phyloP scores from a whole-genome alignment of 1,284 basidiomycete species.

The Cryptococcus hybrid region DNA sequence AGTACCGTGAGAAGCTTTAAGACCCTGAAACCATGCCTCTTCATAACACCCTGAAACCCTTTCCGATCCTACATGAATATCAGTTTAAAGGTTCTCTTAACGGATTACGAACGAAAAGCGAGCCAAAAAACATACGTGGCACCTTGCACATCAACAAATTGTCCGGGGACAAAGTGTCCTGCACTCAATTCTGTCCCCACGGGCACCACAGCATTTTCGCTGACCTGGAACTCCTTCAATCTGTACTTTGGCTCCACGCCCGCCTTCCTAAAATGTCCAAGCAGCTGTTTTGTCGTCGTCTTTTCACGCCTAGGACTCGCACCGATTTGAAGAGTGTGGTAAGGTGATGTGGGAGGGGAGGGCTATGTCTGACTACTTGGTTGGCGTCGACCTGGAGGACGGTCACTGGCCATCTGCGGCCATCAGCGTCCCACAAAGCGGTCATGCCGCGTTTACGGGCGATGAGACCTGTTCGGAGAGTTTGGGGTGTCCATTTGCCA shows the following conservation, averaged over 20 bases:
- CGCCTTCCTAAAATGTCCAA: slow-evolving; percentile 83
- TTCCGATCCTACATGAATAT: slow-evolving; percentile 70
- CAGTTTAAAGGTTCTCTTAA: not conserved
- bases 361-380: slow-evolving; percentile 49
- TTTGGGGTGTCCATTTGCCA: slow-evolving; percentile 72
- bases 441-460: slow-evolving; percentile 97
- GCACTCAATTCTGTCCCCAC: slow-evolving; percentile 88
- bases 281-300: slow-evolving; percentile 69
- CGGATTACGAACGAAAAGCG: not conserved
- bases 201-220: slow-evolving; percentile 82
- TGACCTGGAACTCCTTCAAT: slow-evolving; percentile 86
- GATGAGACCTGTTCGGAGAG: slow-evolving; percentile 89
- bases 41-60: slow-evolving; percentile 99
- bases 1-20: slow-evolving; percentile 93
- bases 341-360: slow-evolving; percentile 53
- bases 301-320: slow-evolving; percentile 67
- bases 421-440: slow-evolving; percentile 85
- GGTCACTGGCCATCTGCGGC: slow-evolving; percentile 83
- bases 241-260: slow-evolving; percentile 81
- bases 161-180: slow-evolving; percentile 95
- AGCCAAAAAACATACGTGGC: slow-evolving; percentile 67
- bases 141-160: slow-evolving; percentile 90
- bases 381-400: slow-evolving; percentile 76
- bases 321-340: slow-evolving; percentile 83
- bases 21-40: slow-evolving; percentile 92